Conservation (phyloP, 164 flowering plant species). For the Magnolia sinica region DNA sequence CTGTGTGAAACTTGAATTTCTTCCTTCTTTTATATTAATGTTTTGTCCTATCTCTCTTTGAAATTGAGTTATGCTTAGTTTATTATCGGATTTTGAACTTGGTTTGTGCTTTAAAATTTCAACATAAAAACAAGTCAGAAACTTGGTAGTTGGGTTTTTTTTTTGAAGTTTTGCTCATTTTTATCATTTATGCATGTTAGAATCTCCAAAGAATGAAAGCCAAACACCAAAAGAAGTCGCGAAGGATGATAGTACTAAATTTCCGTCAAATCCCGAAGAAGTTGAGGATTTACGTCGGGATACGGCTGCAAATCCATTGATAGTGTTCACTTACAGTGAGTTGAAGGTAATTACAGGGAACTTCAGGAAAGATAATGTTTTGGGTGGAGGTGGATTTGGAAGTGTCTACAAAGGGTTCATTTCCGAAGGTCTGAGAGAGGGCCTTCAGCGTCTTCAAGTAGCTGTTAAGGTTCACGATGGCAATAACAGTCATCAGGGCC, state of each 20-base stretch:
- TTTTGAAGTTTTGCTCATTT: not conserved
- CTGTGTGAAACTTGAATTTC: not conserved
- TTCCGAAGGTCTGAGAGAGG: slow-evolving; percentile 46
- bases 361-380: slow-evolving; percentile 66
- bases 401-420: slow-evolving; percentile 84
- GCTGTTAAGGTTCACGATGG: slow-evolving; percentile 99
- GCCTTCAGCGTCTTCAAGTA: slow-evolving; percentile 53
- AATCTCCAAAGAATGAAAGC: slow-evolving; percentile 15
- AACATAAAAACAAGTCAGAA: not conserved
- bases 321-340: slow-evolving; percentile 66
- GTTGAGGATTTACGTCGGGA: slow-evolving; percentile 78
- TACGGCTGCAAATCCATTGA: slow-evolving; percentile 68
- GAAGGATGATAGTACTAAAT: not conserved
- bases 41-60: not conserved
- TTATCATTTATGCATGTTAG: not conserved
- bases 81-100: not conserved
- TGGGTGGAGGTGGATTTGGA: slow-evolving; percentile 97
- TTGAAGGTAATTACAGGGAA: slow-evolving; percentile 66
- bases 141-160: not conserved
- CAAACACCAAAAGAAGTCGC: not conserved
- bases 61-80: too few relatives aligned
- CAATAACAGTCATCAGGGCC: slow-evolving; percentile 87
- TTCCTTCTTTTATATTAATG: not conserved
- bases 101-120: not conserved
- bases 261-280: slow-evolving; percentile 90